Percentiles rank a stretch among this genome's conserved stretches.
These are phyloP conservation scores for Tolypocladium amazonense DNA, from an alignment of 2,329 filamentous ascomycete genomes.

Conservation along the genomic window DNA sequence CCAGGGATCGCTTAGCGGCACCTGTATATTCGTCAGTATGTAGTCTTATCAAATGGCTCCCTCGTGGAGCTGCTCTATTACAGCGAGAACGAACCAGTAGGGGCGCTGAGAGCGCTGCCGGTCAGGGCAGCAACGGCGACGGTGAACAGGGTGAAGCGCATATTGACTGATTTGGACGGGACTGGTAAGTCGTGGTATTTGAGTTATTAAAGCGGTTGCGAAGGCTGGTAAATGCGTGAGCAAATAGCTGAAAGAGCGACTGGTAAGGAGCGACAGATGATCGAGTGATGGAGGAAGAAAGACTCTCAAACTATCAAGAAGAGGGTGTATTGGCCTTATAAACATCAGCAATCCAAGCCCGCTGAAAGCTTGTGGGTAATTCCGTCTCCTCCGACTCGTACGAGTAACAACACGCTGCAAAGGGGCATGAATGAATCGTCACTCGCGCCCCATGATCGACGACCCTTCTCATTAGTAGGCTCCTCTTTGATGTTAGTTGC, in stretches of 20 bases:
- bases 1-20: conserved; percentile 3
- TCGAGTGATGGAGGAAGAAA: neutral
- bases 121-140: conserved; percentile 4
- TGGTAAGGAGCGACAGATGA: neutral
- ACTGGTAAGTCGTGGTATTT: neutral
- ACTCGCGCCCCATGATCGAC: neutral
- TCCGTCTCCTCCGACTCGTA: neutral
- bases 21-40: neutral
- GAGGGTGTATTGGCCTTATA: neutral
- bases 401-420: neutral
- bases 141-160: conserved; percentile 10
- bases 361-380: neutral
- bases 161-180: conserved; percentile 2
- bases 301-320: neutral
- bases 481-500: neutral
- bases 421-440: neutral
- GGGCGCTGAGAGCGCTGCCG: conserved; percentile 7
- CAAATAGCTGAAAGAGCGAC: neutral
- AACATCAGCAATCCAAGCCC: neutral
- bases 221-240: neutral
- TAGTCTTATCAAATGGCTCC: neutral
- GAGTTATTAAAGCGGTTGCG: neutral
- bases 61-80: neutral
- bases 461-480: neutral
- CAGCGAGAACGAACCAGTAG: conserved; percentile 2